These are phyloP conservation scores for Ceratocystiopsis brevicomis DNA, from an alignment of 2,329 filamentous ascomycete genomes.

Conservation along the genomic window DNA sequence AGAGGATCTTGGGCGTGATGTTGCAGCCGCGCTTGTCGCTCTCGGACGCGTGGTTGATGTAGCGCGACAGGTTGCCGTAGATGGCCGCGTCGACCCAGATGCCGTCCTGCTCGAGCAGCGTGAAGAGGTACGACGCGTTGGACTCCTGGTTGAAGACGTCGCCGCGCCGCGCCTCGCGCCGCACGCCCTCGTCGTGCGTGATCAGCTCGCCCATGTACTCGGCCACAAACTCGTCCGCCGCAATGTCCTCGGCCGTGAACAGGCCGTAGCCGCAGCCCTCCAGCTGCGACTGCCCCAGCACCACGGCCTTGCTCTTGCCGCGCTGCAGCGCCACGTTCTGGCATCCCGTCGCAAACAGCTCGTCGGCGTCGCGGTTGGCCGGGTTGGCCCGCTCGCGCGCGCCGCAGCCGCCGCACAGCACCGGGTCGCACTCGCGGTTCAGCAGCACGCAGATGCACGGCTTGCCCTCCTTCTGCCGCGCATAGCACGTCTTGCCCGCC, in stretches of 20 bases:
- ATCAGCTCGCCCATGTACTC: conserved; percentile 70
- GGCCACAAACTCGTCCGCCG: conserved; percentile 52
- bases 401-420: conserved; percentile 54
- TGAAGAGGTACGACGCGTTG: conserved; percentile 46
- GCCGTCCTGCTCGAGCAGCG: conserved; percentile 37
- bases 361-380: conserved; percentile 40
- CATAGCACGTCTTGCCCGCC: conserved; percentile 37
- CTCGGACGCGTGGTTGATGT: conserved; percentile 58
- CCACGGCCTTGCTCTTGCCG: conserved; percentile 41
- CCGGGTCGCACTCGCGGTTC: conserved; percentile 64
- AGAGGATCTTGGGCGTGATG: conserved; percentile 43
- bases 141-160: conserved; percentile 43
- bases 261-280: conserved; percentile 54
- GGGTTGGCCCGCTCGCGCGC: conserved; percentile 50
- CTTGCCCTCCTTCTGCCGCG: conserved; percentile 33
- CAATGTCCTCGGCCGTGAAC: conserved; percentile 49
- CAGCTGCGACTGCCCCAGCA: conserved; percentile 52
- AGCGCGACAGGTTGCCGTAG: conserved; percentile 63
- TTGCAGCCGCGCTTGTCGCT: conserved; percentile 35
- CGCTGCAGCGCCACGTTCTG: conserved; percentile 57
- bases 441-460: conserved; percentile 53
- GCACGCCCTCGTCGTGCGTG: conserved; percentile 47
- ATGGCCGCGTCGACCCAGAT: conserved; percentile 57
- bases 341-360: conserved; percentile 39
- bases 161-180: conserved; percentile 42